Evolutionary conservation across 1,284 basidiomycete genomes (phyloP).

Genomic region (Heterobasidion occidentale): DNA sequence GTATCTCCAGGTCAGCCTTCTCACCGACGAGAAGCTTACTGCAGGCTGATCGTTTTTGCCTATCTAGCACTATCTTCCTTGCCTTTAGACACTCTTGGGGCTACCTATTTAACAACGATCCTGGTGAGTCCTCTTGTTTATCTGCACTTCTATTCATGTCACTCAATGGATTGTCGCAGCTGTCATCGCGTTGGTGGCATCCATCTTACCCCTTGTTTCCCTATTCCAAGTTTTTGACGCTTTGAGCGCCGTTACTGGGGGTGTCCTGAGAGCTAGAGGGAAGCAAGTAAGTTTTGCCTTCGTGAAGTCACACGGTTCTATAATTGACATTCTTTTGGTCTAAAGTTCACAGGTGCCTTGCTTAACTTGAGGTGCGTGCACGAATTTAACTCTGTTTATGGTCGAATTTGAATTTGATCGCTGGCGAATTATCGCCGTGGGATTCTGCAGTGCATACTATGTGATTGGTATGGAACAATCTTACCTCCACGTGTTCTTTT

Average conservation of each 20-base stretch:
- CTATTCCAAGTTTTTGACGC: slow-evolving; percentile 82
- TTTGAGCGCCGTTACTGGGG: slow-evolving; percentile 58
- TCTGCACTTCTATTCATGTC: neutral
- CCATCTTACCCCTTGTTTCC: slow-evolving; percentile 69
- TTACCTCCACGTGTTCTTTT: neutral
- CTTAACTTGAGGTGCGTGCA: slow-evolving; percentile 48
- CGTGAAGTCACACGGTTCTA: neutral
- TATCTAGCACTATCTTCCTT: slow-evolving; percentile 57
- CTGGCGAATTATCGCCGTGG: neutral
- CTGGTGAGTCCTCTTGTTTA: slow-evolving; percentile 29
- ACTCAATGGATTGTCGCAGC: slow-evolving; percentile 22
- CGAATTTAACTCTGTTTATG: neutral
- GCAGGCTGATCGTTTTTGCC: neutral
- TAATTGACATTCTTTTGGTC: neutral
- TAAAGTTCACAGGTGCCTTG: slow-evolving; percentile 51
- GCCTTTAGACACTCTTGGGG: slow-evolving; percentile 72
- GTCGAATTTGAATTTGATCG: neutral
- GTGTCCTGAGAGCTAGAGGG: slow-evolving; percentile 81
- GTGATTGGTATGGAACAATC: slow-evolving; percentile 33
- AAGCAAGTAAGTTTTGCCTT: slow-evolving; percentile 41
- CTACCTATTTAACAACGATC: slow-evolving; percentile 81
- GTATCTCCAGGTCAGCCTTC: slow-evolving; percentile 50
- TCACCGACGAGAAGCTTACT: neutral
- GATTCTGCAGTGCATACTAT: slow-evolving; percentile 50
- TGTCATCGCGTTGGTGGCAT: slow-evolving; percentile 55